Percentiles rank a stretch among this genome's conserved stretches.
Evolutionary conservation across 257 asterid genomes (phyloP).

Genomic region (Pogostemon cablin): DNA sequence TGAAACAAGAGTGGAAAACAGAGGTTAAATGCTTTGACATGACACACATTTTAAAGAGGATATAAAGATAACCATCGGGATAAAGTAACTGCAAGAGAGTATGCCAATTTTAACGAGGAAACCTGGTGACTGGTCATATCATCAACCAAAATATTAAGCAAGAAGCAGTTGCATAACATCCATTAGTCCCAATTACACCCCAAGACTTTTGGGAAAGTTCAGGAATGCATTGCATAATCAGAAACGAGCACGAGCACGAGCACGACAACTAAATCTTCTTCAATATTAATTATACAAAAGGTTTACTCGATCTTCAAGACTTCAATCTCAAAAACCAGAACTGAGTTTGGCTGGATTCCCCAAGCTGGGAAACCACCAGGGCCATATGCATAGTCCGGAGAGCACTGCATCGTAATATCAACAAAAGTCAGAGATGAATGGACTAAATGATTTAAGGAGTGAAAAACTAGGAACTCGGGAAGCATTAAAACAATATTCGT

Average conservation of each 20-base stretch:
- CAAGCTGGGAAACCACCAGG: conserved; percentile 81
- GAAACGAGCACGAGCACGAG: neutral
- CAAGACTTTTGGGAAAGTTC: neutral
- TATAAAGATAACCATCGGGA: too few species aligned
- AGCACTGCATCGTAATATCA: conserved; percentile 62
- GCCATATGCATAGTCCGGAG: conserved; percentile 95
- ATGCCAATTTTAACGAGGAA: neutral
- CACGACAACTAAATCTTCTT: neutral
- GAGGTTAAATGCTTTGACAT: too few species aligned
- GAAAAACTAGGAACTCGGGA: too few species aligned
- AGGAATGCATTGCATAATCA: conserved; percentile 25
- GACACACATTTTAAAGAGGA: too few species aligned
- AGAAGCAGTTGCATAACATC: conserved; percentile 3
- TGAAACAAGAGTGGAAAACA: too few species aligned
- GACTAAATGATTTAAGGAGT: too few species aligned
- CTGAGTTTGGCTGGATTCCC: conserved; percentile 94
- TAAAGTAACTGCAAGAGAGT: too few species aligned
- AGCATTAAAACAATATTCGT: neutral
- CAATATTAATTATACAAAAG: conserved; percentile 2
- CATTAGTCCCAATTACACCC: neutral
- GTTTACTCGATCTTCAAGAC: conserved; percentile 58
- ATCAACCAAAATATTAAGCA: neutral
- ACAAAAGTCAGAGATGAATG: neutral
- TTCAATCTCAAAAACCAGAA: conserved; percentile 84
- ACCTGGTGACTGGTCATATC: neutral